Evolutionary conservation across 768 basidiomycete species (phyloP), one percentile per base, ranked within the genome.

Genomic region (Kwoniella pini): DNA sequence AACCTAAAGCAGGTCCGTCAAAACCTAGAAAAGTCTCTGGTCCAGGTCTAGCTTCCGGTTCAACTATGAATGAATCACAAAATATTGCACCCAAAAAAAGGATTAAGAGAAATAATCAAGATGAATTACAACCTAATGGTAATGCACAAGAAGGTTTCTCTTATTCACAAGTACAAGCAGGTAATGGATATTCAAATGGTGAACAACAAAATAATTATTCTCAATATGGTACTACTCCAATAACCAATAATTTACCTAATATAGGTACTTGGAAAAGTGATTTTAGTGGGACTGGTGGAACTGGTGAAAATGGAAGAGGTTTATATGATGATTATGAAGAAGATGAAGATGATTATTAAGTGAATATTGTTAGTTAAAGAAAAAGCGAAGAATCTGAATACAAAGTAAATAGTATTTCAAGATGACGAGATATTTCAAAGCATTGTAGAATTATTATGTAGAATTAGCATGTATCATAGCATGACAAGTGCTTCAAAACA

Each of bases 271-370:
- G 67, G 67, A 63, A 55, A 45, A 31, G 59, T 31, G 67, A 71
- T 53, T 52, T 69, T 15, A 64, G 56, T 31, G 60, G 79, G 74
- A 4, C 79, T 70, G 44, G 81, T 77, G 62, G 79, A 57, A 70
- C 74, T 67, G 69, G 80, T 72, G 53, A 64, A 30, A 81, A 81
- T 45, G 77, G 75, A 6, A 78, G 60, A 55, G 76, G 68, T 28
- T 79, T 71, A 48, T 78, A 62, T 42, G 78, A 78, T 27, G 72
- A 75, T 44, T 79, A 76, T 42, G 78, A 67, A 12, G 80, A 74
- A 39, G 68, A 77, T 24, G 72, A 79, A 39, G 79, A 79, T 60
- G 81, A 81, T 70, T 71, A 72, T 54, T 74, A 48, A 33, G 13
- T 36, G 15, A 7, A 7, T 36, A 36, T 36, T 36, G 7, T 36